phyloP scores from a whole-genome alignment of 2,329 filamentous ascomycete species.

The Myotisia sp. region DNA sequence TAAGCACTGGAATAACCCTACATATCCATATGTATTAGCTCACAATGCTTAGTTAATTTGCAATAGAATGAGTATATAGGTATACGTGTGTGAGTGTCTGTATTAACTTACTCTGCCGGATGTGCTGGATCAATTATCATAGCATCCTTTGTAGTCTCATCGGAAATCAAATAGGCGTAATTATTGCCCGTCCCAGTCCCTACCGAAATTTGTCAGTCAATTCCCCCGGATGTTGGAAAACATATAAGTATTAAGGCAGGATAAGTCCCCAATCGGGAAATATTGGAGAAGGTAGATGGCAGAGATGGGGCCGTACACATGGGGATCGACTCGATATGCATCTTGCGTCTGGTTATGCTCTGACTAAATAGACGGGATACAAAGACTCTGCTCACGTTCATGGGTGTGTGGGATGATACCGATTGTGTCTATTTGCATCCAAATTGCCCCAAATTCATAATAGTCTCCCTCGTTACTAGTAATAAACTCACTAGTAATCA shows the following conservation, averaged over 20 bases:
- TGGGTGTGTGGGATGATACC: too few relatives aligned
- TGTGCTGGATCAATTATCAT: constrained; percentile 40
- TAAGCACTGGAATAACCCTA: constrained; percentile 51
- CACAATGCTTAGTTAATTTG: background rate
- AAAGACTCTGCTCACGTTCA: constrained; percentile 5
- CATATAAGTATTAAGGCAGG: too few relatives aligned
- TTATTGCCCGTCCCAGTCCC: constrained; percentile 30
- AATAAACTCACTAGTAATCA: too few relatives aligned
- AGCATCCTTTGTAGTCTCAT: constrained; percentile 36
- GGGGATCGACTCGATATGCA: constrained; percentile 41
- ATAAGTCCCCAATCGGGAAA: background rate
- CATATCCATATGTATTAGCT: constrained; percentile 3
- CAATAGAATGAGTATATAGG: background rate
- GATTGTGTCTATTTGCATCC: too few relatives aligned
- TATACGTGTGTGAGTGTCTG: too few relatives aligned
- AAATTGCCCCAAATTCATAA: too few relatives aligned
- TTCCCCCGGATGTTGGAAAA: too few relatives aligned
- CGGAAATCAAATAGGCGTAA: constrained; percentile 39
- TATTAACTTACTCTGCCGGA: constrained; percentile 36
- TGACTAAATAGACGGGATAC: constrained; percentile 4
- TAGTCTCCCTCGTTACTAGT: too few relatives aligned
- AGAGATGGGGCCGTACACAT: constrained; percentile 30
- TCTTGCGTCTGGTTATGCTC: constrained; percentile 17
- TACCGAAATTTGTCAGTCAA: constrained; percentile 4
- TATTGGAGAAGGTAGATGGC: background rate